Evolutionary conservation across 441 rosid genomes (phyloP), one percentile per base, ranked within the genome.

Genomic region (Flueggea neowawraea): DNA sequence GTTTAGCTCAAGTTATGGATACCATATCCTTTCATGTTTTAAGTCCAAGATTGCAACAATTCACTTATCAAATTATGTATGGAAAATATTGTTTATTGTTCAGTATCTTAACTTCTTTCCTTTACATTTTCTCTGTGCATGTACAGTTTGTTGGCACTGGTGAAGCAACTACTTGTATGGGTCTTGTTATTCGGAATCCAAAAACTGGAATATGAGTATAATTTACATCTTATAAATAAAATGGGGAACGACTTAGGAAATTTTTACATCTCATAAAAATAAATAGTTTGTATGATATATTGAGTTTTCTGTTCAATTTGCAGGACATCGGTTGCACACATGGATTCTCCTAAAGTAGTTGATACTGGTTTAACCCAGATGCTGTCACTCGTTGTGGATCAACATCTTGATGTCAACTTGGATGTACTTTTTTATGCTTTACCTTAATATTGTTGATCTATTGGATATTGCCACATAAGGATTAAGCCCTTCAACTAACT

Each of bases 81-180:
- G 28, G 28, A 22, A 22, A 22, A 22, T 22, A 22, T 2, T 22
- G 28, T 22, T 22, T 51, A 5, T 66, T 50, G 47, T 53, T 53
- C 14, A 10, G 12, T 55, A 7, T 6, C 54, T 33, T 45, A 32
- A 43, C 45, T 6, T 43, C 12, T 28, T 8, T 52, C 31, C 6
- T 12, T 59, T 43, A 41, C 12, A 12, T 64, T 16, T 10, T 10
- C 10, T 49, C 31, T 32, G 53, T 57, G 56, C 54, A 36, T 69
- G 73, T 61, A 49, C 63, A 91, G 94, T 77, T 78, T 70, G 76
- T 81, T 7, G 96, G 94, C 73, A 83, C 87, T 15, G 96, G 89
- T 75, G 96, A 92, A 79, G 94, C 94, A 58, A 92, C 98, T 48
- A 90, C 96, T 54, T 92, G 96, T 6, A 78, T 90, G 55, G 96